These are phyloP conservation scores for Nemania sp. DNA, from an alignment of 2,329 filamentous ascomycete genomes.

Conservation along the genomic window DNA sequence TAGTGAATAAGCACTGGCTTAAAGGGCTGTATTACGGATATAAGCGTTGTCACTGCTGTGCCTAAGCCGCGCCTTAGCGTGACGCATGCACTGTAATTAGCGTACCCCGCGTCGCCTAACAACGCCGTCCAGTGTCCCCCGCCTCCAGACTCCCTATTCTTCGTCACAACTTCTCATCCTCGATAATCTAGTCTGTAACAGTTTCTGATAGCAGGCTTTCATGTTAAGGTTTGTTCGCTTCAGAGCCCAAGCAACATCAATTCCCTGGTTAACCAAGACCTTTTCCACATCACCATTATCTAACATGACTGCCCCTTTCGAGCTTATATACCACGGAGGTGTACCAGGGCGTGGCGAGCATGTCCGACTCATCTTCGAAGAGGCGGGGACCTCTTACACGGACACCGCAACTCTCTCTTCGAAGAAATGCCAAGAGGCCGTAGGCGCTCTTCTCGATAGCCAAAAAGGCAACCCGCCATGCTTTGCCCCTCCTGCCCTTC, in stretches of 20 bases:
- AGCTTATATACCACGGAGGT: slow-evolving; percentile 69
- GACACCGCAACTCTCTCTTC: slow-evolving; percentile 51
- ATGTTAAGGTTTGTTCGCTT: neutral
- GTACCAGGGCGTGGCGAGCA: slow-evolving; percentile 74
- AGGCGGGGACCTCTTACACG: slow-evolving; percentile 63
- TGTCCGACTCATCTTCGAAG: slow-evolving; percentile 73
- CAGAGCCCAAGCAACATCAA: neutral
- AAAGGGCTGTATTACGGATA: too few relatives aligned
- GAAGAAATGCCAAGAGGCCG: slow-evolving; percentile 39
- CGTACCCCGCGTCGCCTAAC: too few relatives aligned
- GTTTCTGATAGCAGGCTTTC: neutral
- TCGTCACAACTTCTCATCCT: too few relatives aligned
- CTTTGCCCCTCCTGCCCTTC: slow-evolving; percentile 68
- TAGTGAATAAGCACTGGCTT: too few relatives aligned
- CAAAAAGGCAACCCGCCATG: slow-evolving; percentile 61
- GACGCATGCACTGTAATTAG: too few relatives aligned
- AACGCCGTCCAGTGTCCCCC: too few relatives aligned
- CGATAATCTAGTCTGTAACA: too few relatives aligned
- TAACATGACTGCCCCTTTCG: slow-evolving; percentile 49
- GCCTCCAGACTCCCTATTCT: too few relatives aligned
- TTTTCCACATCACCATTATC: neutral
- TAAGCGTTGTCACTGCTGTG: too few relatives aligned
- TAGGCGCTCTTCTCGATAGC: slow-evolving; percentile 3
- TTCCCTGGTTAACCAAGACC: neutral
- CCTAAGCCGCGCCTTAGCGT: too few relatives aligned